Base-by-base conservation (phyloP, 2,329 filamentous ascomycete genomes). In the Beauveria sp. region DNA sequence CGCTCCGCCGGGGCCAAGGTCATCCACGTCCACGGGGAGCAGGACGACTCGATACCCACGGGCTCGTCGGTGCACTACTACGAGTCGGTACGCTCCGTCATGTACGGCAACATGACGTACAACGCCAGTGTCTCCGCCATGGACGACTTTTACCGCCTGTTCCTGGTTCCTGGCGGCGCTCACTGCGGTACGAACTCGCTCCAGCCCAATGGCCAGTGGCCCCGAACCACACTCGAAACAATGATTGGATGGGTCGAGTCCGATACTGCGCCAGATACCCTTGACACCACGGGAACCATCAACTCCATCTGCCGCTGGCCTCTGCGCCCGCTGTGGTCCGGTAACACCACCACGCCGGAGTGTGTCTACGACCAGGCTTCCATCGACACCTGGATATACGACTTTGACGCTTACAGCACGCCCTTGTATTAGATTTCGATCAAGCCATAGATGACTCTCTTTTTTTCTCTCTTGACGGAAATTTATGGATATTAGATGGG, bases 11-110 rank as follows among this genome's bases (percentile, higher is more conserved):
- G 81, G 30, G 81, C 80, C 50, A 85, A 85, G 68, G 70, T 85
- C 10, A 70, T 85, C 8, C 80, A 84, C 68, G 82, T 77, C 71
- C 82, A 84, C 69, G 81, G 81, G 60, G 81, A 84, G 68, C 78
- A 76, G 0, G 82, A 84, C 67, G 69, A 74, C 20, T 77, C 74
- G 14, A 72, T 85, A 62, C 81, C 81, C 3, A 68, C 81, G 1
- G 79, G 75, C 5, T 81, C 79, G 0, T 83, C 80, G 0, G 76
- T 83, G 3, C 79, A 77, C 66, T 85, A 84, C 73, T 79, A 76
- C 16, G 74, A 84, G 56, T 75, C 79, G 8, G 82, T 84, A 16
- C 76, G 79, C 22, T 66, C 66, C 7, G 71, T 75, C 66, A 82
- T 83, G 80, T 80, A 79, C 66, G 72, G 76, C 0, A 64, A 72